phyloP scores from a whole-genome alignment of 495 filamentous ascomycete species.

The Neurospora cerealis region DNA sequence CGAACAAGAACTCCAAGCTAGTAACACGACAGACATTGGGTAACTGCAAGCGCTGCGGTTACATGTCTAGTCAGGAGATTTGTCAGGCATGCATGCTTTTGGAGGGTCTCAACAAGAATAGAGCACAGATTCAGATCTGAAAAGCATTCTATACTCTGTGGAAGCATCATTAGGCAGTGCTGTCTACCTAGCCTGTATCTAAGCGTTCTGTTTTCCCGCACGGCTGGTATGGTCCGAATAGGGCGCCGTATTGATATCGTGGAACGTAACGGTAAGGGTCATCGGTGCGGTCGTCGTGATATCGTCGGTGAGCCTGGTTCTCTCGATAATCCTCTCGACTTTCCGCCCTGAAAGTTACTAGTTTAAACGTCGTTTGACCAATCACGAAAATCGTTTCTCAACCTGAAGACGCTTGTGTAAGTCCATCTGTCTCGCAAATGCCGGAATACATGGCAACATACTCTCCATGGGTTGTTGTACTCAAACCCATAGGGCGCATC shows the following conservation, averaged over 20 bases:
- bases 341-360: background rate
- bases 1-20: conserved; percentile 14
- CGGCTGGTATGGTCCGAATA: background rate
- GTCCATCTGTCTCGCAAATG: background rate
- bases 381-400: conserved; percentile 38
- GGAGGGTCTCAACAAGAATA: conserved; percentile 84
- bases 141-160: conserved; percentile 7
- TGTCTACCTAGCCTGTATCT: background rate
- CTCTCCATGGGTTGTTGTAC: conserved; percentile 89
- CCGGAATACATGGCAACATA: conserved; percentile 11
- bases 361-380: conserved; percentile 4
- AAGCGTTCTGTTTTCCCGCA: background rate
- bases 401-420: conserved; percentile 26
- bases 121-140: conserved; percentile 65
- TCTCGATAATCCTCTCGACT: background rate
- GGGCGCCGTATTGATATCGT: background rate
- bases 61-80: conserved; percentile 88
- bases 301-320: background rate
- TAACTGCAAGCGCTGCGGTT: conserved; percentile 79
- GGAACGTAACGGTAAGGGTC: background rate
- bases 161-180: background rate
- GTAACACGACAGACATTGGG: conserved; percentile 59
- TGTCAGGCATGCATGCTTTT: conserved; percentile 91
- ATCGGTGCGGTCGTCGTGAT: background rate
- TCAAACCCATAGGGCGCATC: conserved; percentile 82